These are phyloP conservation scores for Diaporthe sp. DNA, from an alignment of 2,329 filamentous ascomycete genomes.

Conservation along the genomic window DNA sequence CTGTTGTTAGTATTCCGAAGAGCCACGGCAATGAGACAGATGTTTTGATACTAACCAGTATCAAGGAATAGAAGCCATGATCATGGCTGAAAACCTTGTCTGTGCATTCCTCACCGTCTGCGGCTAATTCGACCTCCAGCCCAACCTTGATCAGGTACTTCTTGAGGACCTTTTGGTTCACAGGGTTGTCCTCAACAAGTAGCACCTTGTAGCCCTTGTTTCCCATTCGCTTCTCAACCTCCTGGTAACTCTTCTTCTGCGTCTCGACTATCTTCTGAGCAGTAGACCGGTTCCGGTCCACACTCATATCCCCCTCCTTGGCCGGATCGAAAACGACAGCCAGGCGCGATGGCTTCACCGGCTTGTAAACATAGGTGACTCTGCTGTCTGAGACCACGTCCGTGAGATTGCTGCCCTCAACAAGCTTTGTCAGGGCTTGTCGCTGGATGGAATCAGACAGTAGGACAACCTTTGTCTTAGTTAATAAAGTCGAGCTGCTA, in stretches of 20 bases:
- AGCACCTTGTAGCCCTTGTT: constrained; percentile 83
- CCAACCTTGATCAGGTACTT: constrained; percentile 84
- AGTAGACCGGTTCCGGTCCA: constrained; percentile 82
- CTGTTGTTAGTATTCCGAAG: constrained; percentile 36
- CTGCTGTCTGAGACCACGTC: constrained; percentile 72
- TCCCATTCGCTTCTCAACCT: constrained; percentile 79
- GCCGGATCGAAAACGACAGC: constrained; percentile 86
- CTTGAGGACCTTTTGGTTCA: constrained; percentile 86
- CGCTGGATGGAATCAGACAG: constrained; percentile 91
- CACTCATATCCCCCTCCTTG: constrained; percentile 81
- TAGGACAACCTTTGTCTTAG: constrained; percentile 77
- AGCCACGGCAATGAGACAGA: constrained; percentile 19
- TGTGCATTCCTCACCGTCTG: constrained; percentile 83
- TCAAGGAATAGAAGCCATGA: constrained; percentile 79
- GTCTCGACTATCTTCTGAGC: constrained; percentile 83
- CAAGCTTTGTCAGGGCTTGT: constrained; percentile 80
- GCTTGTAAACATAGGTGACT: constrained; percentile 91
- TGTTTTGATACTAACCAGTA: constrained; percentile 69
- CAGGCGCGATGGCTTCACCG: constrained; percentile 91
- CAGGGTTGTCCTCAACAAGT: constrained; percentile 86
- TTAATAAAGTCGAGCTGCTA: constrained; percentile 65
- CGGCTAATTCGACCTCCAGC: constrained; percentile 78
- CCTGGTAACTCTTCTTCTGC: constrained; percentile 84
- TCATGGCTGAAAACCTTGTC: constrained; percentile 76
- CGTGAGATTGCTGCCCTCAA: constrained; percentile 71